Base-by-base conservation (phyloP, 257 asterid species). In the Salvia splendens region DNA sequence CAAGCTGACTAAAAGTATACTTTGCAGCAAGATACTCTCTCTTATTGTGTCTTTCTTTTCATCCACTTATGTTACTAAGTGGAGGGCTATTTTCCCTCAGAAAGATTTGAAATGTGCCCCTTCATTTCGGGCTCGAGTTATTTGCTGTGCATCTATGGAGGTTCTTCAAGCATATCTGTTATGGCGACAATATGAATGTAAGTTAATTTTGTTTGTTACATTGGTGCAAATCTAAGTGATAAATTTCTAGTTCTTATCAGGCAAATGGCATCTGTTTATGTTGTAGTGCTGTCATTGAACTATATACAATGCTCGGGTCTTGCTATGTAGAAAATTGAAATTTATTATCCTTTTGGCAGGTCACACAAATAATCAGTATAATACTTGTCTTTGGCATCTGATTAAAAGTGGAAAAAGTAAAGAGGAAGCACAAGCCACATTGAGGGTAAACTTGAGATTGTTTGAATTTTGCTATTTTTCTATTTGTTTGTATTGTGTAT, bases 11-110 rank as follows among this genome's bases (percentile, higher is more conserved):
- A 43, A 17, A 38, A 46, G 8, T 58, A 9, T 69, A 47, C 48
- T 76, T 45, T 85, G 87, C 97, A 91, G 98, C 88, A 89, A 92
- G 83, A 87, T 89, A 74, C 80, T 72, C 78, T 86, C 98, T 68
- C 84, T 89, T 38, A 60, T 84, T 65, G 96, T 75, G 55, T 87
- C 97, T 32, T 84, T 84, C 77, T 86, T 89, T 74, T 72, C 97
- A 59, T 86, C 96, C 59, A 65, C 74, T 48, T 89, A 82, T 52
- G 83, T 87, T 74, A 43, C 79, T 71, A 92, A 87, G 73, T 92
- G 98, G 96, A 85, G 83, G 69, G 73, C 75, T 42, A 49, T 83
- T 72, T 80, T 92, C 76, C 86, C 83, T 67, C 79, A 69, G 64
- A 84, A 74, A 69, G 80, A 77, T 56, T 73, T 89, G 68, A 77